A percentile compares a stretch with the other conserved stretches of the same genome.
phyloP scores from a whole-genome alignment of 208 protist genomes.

The Strigomonas culicis region DNA sequence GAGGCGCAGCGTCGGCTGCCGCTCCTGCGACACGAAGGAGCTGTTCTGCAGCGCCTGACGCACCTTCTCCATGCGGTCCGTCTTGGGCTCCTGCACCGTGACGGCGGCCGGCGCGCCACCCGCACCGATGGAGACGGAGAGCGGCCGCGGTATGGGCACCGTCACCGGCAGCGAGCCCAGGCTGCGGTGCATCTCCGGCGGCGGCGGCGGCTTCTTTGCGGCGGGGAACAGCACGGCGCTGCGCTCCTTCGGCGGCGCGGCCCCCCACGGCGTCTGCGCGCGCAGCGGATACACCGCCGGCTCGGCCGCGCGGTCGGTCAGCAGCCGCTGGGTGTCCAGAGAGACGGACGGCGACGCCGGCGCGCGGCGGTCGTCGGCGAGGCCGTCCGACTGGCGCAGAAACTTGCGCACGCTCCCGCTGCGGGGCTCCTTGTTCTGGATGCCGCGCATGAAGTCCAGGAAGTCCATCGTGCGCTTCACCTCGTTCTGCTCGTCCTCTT shows the following conservation, averaged over 20 bases:
- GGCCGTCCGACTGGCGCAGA: slow-evolving; percentile 10
- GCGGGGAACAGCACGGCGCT: background rate
- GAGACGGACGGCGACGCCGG: slow-evolving; percentile 13
- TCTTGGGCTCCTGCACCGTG: background rate
- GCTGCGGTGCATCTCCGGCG: no score
- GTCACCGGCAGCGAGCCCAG: background rate
- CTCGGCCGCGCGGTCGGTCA: slow-evolving; percentile 17
- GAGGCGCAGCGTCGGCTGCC: background rate
- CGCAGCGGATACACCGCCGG: slow-evolving; percentile 18
- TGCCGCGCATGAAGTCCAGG: slow-evolving; percentile 11
- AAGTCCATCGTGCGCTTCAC: slow-evolving; percentile 15
- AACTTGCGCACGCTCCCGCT: slow-evolving; percentile 33
- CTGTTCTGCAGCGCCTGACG: slow-evolving; percentile 2
- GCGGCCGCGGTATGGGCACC: background rate
- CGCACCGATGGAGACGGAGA: background rate
- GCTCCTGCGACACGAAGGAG: slow-evolving; percentile 1
- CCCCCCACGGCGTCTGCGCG: background rate
- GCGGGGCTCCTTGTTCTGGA: slow-evolving; percentile 19
- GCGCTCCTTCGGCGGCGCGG: background rate
- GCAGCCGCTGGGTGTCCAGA: slow-evolving; percentile 15
- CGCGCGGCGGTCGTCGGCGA: slow-evolving; percentile 9
- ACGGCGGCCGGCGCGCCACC: slow-evolving; percentile 9
- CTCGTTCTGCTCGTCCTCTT: slow-evolving; percentile 14
- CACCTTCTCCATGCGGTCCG: slow-evolving; percentile 2
- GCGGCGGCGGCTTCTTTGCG: background rate